These are phyloP conservation scores for Aureobasidium sp. DNA, from an alignment of 2,329 filamentous ascomycete species.

Conservation along the genomic window DNA sequence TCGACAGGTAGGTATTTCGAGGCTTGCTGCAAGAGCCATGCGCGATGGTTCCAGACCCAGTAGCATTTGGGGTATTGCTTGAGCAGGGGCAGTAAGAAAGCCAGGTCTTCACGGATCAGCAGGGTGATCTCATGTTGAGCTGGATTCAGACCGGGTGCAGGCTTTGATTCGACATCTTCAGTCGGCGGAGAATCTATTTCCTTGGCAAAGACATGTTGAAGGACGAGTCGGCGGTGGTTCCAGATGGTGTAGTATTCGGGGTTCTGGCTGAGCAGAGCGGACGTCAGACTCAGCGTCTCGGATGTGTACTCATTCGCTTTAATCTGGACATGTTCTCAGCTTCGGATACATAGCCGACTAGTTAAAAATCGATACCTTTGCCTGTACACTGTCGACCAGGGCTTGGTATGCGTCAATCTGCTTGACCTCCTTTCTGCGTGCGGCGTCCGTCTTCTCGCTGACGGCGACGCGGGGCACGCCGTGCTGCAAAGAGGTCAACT, in stretches of 20 bases:
- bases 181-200: slow-evolving; percentile 37
- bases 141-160: slow-evolving; percentile 22
- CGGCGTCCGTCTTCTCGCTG: slow-evolving; percentile 55
- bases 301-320: slow-evolving; percentile 38
- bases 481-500: slow-evolving; percentile 51
- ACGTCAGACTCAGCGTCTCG: slow-evolving; percentile 56
- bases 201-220: slow-evolving; percentile 52
- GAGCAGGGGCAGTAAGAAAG: slow-evolving; percentile 76
- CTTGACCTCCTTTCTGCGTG: slow-evolving; percentile 60
- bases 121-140: slow-evolving; percentile 34
- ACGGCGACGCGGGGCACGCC: slow-evolving; percentile 60
- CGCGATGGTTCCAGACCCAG: slow-evolving; percentile 97
- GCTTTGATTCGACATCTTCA: slow-evolving; percentile 12
- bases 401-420: slow-evolving; percentile 69
- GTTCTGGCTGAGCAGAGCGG: slow-evolving; percentile 64
- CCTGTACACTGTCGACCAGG: slow-evolving; percentile 59
- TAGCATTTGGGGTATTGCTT: slow-evolving; percentile 92
- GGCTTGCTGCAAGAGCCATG: slow-evolving; percentile 72
- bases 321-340: slow-evolving; percentile 24
- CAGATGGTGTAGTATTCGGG: slow-evolving; percentile 88
- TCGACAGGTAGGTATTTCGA: slow-evolving; percentile 52
- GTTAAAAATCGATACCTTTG: slow-evolving; percentile 43
- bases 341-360: not conserved
- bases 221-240: slow-evolving; percentile 72
- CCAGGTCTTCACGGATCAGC: slow-evolving; percentile 63